These are phyloP conservation scores for Phycomyces nitens DNA, from an alignment of 192 early-diverging fungal species.

Conservation along the genomic window DNA sequence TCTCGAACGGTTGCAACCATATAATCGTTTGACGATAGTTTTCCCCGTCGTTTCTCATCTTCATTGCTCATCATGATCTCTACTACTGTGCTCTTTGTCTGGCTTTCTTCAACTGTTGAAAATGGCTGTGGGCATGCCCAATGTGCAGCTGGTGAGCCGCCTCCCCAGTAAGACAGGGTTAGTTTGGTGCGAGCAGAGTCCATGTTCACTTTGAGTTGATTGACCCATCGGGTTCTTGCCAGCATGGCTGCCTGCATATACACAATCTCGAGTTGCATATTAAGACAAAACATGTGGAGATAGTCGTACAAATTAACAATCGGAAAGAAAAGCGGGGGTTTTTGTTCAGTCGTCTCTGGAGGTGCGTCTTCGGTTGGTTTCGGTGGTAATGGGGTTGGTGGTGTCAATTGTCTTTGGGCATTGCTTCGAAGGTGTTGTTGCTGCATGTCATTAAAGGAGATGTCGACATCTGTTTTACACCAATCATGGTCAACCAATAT, in stretches of 20 bases:
- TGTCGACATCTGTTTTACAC: slow-evolving; percentile 40
- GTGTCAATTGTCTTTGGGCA: slow-evolving; percentile 47
- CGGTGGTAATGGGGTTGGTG: slow-evolving; percentile 17
- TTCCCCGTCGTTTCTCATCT: slow-evolving; percentile 3
- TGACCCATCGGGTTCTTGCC: slow-evolving; percentile 41
- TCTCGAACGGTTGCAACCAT: slow-evolving; percentile 12
- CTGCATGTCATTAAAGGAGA: slow-evolving; percentile 52
- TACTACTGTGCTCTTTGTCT: slow-evolving; percentile 15
- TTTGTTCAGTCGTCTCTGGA: not conserved
- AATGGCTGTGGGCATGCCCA: slow-evolving; percentile 25
- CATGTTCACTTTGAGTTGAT: slow-evolving; percentile 46
- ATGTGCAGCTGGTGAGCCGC: slow-evolving; percentile 16
- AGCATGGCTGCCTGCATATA: slow-evolving; percentile 51
- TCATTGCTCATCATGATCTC: slow-evolving; percentile 20
- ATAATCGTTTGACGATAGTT: not conserved
- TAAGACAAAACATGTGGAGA: slow-evolving; percentile 63
- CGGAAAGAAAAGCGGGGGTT: slow-evolving; percentile 44
- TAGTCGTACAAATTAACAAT: slow-evolving; percentile 74
- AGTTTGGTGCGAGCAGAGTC: slow-evolving; percentile 29
- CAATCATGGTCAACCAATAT: too few relatives aligned
- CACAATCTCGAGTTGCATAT: slow-evolving; percentile 67
- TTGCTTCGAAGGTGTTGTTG: slow-evolving; percentile 40
- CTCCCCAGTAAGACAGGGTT: slow-evolving; percentile 41
- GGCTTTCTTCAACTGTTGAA: not conserved
- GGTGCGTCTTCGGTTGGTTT: slow-evolving; percentile 1